A percentile compares a stretch with the other conserved stretches of the same genome.
phyloP scores from a whole-genome alignment of 306 rosid species.

The Quercus suber region DNA sequence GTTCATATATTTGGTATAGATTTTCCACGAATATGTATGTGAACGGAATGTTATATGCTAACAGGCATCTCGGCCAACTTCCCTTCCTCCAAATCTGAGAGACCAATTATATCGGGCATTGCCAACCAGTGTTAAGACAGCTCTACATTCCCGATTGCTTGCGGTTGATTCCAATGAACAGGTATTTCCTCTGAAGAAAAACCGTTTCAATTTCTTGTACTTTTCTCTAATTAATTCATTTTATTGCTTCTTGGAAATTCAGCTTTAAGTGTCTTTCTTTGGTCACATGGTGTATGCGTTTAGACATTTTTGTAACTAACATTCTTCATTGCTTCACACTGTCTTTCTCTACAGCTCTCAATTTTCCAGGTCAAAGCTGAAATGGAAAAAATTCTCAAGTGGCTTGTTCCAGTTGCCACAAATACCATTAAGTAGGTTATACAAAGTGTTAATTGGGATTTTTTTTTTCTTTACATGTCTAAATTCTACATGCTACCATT shows the following conservation, averaged over 20 bases:
- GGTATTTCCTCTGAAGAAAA: constrained; percentile 39
- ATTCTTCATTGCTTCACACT: neutral
- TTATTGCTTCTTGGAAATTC: neutral
- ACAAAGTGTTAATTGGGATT: constrained; percentile 7
- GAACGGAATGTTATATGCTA: constrained; percentile 1
- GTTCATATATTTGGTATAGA: constrained; percentile 9
- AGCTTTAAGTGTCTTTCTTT: neutral
- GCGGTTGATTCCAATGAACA: constrained; percentile 46
- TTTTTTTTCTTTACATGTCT: neutral
- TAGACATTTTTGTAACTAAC: neutral
- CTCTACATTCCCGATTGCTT: constrained; percentile 68
- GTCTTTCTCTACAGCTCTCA: constrained; percentile 50
- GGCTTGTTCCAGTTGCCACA: constrained; percentile 83
- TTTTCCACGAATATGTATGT: constrained; percentile 9
- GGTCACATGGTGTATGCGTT: constrained; percentile 4
- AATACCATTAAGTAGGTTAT: constrained; percentile 72
- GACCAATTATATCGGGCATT: constrained; percentile 78
- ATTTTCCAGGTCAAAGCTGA: constrained; percentile 58
- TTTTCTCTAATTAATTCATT: neutral
- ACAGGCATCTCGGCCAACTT: constrained; percentile 81
- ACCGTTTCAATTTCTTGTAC: constrained; percentile 2
- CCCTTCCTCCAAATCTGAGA: constrained; percentile 75
- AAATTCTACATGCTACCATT: neutral
- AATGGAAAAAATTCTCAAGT: constrained; percentile 70
- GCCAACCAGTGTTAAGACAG: constrained; percentile 63